These are phyloP conservation scores for Mucor plumbeus DNA, from an alignment of 371 early-diverging fungal genomes.

Conservation along the genomic window DNA sequence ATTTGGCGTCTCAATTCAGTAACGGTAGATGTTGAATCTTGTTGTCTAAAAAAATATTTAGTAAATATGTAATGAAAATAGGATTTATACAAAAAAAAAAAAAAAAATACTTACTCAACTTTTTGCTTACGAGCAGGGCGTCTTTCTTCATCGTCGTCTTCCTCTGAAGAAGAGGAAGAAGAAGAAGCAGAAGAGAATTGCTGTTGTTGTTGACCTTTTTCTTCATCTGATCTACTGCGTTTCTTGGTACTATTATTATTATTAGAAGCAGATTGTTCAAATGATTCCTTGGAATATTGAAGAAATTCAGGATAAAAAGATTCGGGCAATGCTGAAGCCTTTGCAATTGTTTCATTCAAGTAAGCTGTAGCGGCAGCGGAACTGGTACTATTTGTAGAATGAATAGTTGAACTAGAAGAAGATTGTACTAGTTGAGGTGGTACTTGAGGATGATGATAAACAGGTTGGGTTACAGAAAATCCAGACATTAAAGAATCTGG, in stretches of 20 bases:
- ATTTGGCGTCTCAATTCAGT: slow-evolving; percentile 48
- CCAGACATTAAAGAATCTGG: slow-evolving; percentile 44
- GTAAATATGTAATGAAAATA: not conserved
- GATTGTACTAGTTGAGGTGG: slow-evolving; percentile 46
- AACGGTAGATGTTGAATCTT: slow-evolving; percentile 15
- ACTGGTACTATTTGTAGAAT: slow-evolving; percentile 29
- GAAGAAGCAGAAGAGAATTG: slow-evolving; percentile 15
- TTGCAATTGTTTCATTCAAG: slow-evolving; percentile 42
- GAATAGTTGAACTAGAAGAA: slow-evolving; percentile 30
- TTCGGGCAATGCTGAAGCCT: slow-evolving; percentile 42
- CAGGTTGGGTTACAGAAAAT: slow-evolving; percentile 20
- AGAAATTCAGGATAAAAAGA: slow-evolving; percentile 45
- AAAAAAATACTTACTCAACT: slow-evolving; percentile 28
- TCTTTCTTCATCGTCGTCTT: slow-evolving; percentile 2
- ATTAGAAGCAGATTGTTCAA: slow-evolving; percentile 39
- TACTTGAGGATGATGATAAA: slow-evolving; percentile 23
- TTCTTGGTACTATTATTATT: slow-evolving; percentile 36
- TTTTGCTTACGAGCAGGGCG: slow-evolving; percentile 28
- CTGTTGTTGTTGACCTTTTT: slow-evolving; percentile 11
- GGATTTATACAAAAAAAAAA: too few species aligned
- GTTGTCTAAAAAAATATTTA: not conserved
- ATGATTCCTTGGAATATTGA: slow-evolving; percentile 42
- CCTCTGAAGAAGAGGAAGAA: slow-evolving; percentile 5
- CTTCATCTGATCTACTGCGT: slow-evolving; percentile 19
- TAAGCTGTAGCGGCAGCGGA: slow-evolving; percentile 35